Evolutionary conservation across 768 basidiomycete genomes (phyloP), one percentile per base, ranked within the genome.

Genomic region (Rhizopogon salebrosus): DNA sequence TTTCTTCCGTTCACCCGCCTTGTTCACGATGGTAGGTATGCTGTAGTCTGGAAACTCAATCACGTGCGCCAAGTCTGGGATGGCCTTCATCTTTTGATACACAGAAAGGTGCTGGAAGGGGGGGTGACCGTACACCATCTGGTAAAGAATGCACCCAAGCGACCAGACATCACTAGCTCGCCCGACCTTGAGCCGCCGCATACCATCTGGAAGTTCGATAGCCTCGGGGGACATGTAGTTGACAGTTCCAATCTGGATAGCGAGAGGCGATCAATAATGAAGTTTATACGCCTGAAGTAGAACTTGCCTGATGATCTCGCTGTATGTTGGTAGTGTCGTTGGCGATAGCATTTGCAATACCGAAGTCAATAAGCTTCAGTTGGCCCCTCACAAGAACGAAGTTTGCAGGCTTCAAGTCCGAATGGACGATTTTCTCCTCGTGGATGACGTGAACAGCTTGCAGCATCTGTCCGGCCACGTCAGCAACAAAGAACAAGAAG

Each of bases 171-270:
- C 95, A 49, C 90, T 93, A 0, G 94, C 85, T 22, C 95, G 87
- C 3, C 95, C 97, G 49, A 98, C 93, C 75, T 95, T 97, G 53
- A 95, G 81, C 23, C 92, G 80, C 11, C 89, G 81, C 84, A 85
- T 89, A 39, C 87, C 92, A 52, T 89, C 91, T 4, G 85, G 85
- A 20, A 89, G 72, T 64, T 94, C 91, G 51, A 99, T 92, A 11
- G 95, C 92, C 69, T 99, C 95, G 0, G 95, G 95, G 50, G 92
- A 94, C 95, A 99, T 99, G 66, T 95, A 99, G 64, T 99, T 99
- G 35, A 97, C 89, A 1, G 94, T 95, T 3, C 95, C 95, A 59
- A 99, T 87, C 89, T 95, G 61, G 18, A 61, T 14, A 22, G 1
- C 22, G 23, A 37, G 38, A 45, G 20, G 53, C 36, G 48, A 52